Evolutionary conservation across 1,284 basidiomycete species (phyloP).

Genomic region (Ustilago cynodontis): DNA sequence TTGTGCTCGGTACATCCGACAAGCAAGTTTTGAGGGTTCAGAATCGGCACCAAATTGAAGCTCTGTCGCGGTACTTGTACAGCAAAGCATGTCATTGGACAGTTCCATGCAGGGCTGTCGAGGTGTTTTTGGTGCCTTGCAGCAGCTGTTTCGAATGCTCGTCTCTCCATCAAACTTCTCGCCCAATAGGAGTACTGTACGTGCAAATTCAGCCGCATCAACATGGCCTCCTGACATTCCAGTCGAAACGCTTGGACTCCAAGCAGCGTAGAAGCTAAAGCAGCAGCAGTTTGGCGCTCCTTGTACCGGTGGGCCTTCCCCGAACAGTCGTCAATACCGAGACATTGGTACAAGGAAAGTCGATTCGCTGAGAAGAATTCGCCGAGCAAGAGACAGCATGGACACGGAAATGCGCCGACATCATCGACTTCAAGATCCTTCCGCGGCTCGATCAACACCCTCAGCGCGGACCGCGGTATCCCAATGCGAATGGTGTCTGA

Average conservation of each 20-base stretch:
- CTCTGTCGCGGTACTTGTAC: too few species aligned
- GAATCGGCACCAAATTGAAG: too few species aligned
- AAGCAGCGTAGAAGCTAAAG: too few species aligned
- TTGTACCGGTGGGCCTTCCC: background rate
- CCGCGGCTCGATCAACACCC: background rate
- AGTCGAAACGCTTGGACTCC: too few species aligned
- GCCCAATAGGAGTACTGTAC: too few species aligned
- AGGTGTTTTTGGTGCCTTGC: conserved; percentile 1
- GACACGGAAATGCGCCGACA: conserved; percentile 6
- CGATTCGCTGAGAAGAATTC: too few species aligned
- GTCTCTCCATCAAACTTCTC: background rate
- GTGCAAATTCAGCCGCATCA: too few species aligned
- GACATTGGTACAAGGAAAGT: background rate
- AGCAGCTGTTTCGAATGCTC: background rate
- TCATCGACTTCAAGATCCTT: background rate
- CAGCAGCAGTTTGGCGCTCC: background rate
- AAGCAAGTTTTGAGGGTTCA: conserved; percentile 2
- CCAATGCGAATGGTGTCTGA: background rate
- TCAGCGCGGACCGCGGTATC: background rate
- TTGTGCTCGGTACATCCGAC: background rate
- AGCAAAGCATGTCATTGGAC: background rate
- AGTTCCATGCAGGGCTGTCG: background rate
- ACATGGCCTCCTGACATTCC: too few species aligned
- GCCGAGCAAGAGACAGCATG: background rate
- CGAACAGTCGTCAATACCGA: background rate